phyloP scores from a whole-genome alignment of 73 alveolate species.

The Blepharisma stoltei region DNA sequence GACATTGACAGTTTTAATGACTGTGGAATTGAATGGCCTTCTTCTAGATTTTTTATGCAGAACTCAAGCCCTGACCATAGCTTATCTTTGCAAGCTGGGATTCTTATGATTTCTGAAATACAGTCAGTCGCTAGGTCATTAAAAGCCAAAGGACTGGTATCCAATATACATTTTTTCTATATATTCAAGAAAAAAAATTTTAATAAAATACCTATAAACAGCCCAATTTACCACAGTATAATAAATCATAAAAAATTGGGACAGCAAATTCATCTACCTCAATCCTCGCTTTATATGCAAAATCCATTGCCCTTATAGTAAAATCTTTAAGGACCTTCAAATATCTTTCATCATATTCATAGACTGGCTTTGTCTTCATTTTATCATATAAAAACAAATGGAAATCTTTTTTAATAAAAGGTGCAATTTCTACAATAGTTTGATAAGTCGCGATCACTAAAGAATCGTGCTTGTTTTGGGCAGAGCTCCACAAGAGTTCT shows the following conservation, averaged over 20 bases:
- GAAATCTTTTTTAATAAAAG: conserved; percentile 18
- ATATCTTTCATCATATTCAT: conserved; percentile 50
- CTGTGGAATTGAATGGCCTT: no score
- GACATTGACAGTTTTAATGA: no score
- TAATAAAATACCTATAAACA: no score
- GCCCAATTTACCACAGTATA: no score
- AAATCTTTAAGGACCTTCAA: conserved; percentile 60
- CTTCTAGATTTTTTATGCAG: no score
- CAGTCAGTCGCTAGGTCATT: no score
- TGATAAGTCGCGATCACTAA: conserved; percentile 32
- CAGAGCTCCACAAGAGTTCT: conserved; percentile 38
- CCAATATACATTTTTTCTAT: no score
- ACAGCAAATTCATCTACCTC: neutral
- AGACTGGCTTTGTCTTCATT: conserved; percentile 34
- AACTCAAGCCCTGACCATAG: no score
- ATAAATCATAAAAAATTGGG: neutral
- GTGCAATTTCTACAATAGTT: conserved; percentile 29
- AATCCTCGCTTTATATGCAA: neutral
- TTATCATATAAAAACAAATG: conserved; percentile 25
- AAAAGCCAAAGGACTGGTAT: no score
- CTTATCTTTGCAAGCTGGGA: no score
- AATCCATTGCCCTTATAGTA: conserved; percentile 32
- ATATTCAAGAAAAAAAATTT: no score
- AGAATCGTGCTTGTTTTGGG: conserved; percentile 42
- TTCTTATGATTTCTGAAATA: no score